Evolutionary conservation across 805 yeast species (phyloP).

Genomic region (Yamadazyma insecticola): DNA sequence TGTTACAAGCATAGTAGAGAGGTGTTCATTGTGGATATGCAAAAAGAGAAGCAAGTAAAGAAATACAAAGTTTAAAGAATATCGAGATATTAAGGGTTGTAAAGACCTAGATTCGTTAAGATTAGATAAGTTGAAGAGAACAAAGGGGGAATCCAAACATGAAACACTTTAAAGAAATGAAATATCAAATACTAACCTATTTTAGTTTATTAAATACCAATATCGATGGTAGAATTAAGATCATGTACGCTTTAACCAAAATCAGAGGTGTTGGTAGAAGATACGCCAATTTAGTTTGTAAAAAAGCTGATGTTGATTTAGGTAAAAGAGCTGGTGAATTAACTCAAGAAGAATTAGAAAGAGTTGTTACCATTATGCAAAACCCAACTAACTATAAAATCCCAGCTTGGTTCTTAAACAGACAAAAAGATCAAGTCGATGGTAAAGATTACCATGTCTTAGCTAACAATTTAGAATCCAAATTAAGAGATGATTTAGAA

Average conservation of each 20-base stretch:
- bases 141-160: too few species aligned
- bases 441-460: slow-evolving; percentile 99
- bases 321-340: slow-evolving; percentile 99
- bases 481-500: slow-evolving; percentile 99
- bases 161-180: too few species aligned
- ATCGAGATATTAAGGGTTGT: neutral
- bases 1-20: slow-evolving; percentile 34
- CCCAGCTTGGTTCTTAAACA: slow-evolving; percentile 99
- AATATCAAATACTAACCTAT: slow-evolving; percentile 23
- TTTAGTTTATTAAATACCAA: slow-evolving; percentile 97
- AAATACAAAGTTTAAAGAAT: too few species aligned
- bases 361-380: slow-evolving; percentile 99
- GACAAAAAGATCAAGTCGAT: slow-evolving; percentile 97
- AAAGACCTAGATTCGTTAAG: too few species aligned
- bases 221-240: slow-evolving; percentile 99
- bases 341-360: slow-evolving; percentile 99
- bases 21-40: neutral
- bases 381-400: slow-evolving; percentile 99
- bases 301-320: slow-evolving; percentile 99
- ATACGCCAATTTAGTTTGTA: slow-evolving; percentile 99
- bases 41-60: too few species aligned
- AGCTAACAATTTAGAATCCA: slow-evolving; percentile 98
- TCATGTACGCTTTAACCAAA: slow-evolving; percentile 99
- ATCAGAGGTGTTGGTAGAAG: slow-evolving; percentile 99
- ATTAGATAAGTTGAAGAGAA: too few species aligned